Evolutionary conservation across 140 eudicot genomes (phyloP), one percentile per base, ranked within the genome.

Genomic region (Ambrosia hybrid): DNA sequence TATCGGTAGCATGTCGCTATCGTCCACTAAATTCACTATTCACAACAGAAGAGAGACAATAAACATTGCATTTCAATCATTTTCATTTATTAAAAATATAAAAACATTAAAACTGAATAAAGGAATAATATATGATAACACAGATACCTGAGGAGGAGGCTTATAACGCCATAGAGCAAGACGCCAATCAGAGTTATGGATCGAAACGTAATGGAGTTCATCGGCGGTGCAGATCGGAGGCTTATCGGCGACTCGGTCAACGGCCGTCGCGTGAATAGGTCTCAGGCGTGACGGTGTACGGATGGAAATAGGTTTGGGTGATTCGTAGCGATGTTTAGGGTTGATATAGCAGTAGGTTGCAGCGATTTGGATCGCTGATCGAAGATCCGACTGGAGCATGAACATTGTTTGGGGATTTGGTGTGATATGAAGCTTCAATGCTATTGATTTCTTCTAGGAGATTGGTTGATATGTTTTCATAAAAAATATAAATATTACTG

Each of bases 101-200:
- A 30, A 30, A 30, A 30, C 2, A 30, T 30, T 30, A 30, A 30
- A 30, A 30, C 2, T 30, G 34, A 30, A 30, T 2, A 2, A 30
- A 30, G 0, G 2, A 30, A 30, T 30, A 30, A 1, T 30, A 30
- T 30, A 69, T 6, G 21, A 36, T 6, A 51, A 39, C 3, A 33
- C 13, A 39, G 49, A 86, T 30, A 30, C 96, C 88, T 82, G 58
- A 4, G 87, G 77, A 26, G 94, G 78, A 71, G 96, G 94, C 77
- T 75, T 78, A 81, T 89, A 89, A 30, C 96, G 96, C 94, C 96
- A 89, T 21, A 89, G 86, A 63, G 96, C 94, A 52, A 89, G 94
- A 16, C 87, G 76, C 96, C 96, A 89, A 60, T 85, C 85, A 73
- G 94, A 78, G 46, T 85, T 83, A 46, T 77, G 84, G 3, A 89